These are phyloP conservation scores for Candida maltosa DNA, from an alignment of 805 yeast species.

Conservation along the genomic window DNA sequence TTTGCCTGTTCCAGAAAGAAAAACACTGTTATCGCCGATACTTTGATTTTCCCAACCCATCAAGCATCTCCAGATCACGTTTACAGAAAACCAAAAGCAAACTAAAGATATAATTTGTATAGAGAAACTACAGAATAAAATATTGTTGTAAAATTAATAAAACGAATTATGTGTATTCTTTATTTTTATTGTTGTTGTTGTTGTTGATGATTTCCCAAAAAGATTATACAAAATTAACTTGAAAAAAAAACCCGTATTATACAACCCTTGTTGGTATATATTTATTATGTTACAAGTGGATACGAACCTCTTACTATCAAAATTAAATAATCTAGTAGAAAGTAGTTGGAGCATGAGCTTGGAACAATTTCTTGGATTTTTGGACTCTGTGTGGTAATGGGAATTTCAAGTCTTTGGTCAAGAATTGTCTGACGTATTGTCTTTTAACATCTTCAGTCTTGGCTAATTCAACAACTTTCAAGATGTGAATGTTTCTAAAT, in stretches of 20 bases:
- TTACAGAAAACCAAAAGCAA: slow-evolving; percentile 14
- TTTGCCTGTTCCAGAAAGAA: slow-evolving; percentile 31
- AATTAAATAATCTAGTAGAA: slow-evolving; percentile 96
- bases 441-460: slow-evolving; percentile 98
- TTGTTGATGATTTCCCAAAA: no score
- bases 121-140: no score
- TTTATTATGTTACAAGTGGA: no score
- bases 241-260: no score
- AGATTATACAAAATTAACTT: no score
- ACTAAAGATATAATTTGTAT: no score
- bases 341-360: slow-evolving; percentile 94
- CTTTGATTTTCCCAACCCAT: slow-evolving; percentile 34
- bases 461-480: slow-evolving; percentile 98
- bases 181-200: background rate
- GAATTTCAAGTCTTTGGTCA: slow-evolving; percentile 94
- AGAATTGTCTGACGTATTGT: slow-evolving; percentile 97
- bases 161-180: slow-evolving; percentile 6
- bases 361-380: slow-evolving; percentile 83
- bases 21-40: slow-evolving; percentile 37
- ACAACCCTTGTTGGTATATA: no score
- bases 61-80: slow-evolving; percentile 22
- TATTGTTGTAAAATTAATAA: no score
- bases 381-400: slow-evolving; percentile 99
- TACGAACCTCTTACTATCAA: no score
- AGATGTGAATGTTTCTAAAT: slow-evolving; percentile 98